Base-by-base conservation (phyloP, 345 rosid genomes). In the Hevea brasiliensis region DNA sequence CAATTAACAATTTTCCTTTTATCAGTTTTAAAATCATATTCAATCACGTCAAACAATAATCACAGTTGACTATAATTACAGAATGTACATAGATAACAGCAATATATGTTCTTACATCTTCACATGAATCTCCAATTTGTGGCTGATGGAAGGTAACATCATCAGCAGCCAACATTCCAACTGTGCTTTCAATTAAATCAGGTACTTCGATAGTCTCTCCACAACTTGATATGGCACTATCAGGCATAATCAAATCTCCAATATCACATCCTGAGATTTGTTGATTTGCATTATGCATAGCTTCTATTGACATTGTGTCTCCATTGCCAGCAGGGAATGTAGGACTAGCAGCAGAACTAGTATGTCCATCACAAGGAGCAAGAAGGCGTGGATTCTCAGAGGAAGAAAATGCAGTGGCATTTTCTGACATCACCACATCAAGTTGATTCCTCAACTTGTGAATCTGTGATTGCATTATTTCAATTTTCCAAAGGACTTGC, bases 141-240 rank as follows among this genome's bases (percentile, higher is more conserved):
- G 89, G 83, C 77, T 80, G 88, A 53, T 85, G 92, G 72, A 88
- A 83, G 56, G 96, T 85, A 37, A 91, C 95, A 70, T 91, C 92
- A 20, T 92, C 90, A 68, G 86, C 89, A 11, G 97, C 87, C 78
- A 96, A 82, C 54, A 93, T 77, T 72, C 97, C 96, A 1, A 84
- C 93, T 21, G 93, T 96, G 79, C 98, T 93, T 83, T 96, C 99
- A 23, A 95, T 91, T 65, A 93, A 88, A 66, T 95, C 98, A 26
- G 99, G 98, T 17, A 90, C 90, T 62, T 89, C 89, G 78, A 89
- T 67, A 69, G 84, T 89, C 68, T 88, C 92, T 41, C 86, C 90
- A 67, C 81, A 88, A 81, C 87, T 88, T 13, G 91, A 88, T 37
- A 82, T 74, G 23, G 83, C 86, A 76, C 86, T 83, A 65, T 88